Evolutionary conservation across 345 rosid species (phyloP).

Genomic region (Eucalyptus guilfoylei): DNA sequence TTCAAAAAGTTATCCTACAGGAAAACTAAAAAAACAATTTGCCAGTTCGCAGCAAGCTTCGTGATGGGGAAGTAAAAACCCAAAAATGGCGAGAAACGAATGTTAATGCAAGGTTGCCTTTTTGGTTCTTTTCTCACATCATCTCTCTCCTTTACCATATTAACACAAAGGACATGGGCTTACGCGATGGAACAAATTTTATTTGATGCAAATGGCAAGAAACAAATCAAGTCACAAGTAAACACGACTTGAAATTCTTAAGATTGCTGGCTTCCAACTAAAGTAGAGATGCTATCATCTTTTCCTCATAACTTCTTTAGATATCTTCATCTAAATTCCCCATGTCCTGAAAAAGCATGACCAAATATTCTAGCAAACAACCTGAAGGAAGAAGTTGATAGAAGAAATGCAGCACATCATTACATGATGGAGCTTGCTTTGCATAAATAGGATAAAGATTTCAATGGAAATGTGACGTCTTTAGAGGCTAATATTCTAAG

Average conservation of each 20-base stretch:
- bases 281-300: background rate
- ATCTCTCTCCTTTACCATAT: background rate
- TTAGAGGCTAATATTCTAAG: background rate
- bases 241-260: background rate
- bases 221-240: background rate
- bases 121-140: background rate
- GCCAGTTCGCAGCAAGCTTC: no score
- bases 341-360: background rate
- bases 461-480: background rate
- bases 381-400: background rate
- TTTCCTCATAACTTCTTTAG: background rate
- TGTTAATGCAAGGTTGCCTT: background rate
- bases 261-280: background rate
- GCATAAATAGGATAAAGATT: background rate
- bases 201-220: background rate
- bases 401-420: background rate
- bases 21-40: background rate
- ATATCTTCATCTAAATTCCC: background rate
- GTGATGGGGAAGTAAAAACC: no score
- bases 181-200: background rate
- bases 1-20: background rate
- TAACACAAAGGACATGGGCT: background rate
- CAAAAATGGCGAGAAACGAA: background rate
- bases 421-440: background rate
- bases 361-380: background rate